Evolutionary conservation across 2,329 filamentous ascomycete genomes (phyloP).

Genomic region (Fusarium scirpi): DNA sequence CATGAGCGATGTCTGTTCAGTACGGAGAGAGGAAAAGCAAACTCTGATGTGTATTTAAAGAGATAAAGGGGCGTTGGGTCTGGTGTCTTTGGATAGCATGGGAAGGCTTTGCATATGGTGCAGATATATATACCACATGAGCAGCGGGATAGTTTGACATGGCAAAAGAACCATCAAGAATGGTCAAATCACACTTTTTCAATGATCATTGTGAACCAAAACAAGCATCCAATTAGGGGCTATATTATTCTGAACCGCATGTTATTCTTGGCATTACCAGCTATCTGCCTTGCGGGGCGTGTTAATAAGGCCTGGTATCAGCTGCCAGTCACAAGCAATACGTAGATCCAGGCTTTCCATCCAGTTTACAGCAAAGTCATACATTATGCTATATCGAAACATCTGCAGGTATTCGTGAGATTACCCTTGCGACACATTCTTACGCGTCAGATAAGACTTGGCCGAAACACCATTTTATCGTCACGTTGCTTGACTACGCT

Average conservation of each 20-base stretch:
- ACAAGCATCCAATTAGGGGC: not conserved
- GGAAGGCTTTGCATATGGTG: conserved; percentile 10
- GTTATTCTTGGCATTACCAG: not conserved
- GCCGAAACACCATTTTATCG: conserved; percentile 9
- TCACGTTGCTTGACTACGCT: conserved; percentile 3
- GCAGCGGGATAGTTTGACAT: not conserved
- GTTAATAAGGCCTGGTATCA: not conserved
- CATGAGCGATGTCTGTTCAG: not conserved
- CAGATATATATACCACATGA: conserved; percentile 24
- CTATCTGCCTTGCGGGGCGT: not conserved
- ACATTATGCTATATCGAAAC: not conserved
- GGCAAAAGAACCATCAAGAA: not conserved
- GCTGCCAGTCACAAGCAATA: not conserved
- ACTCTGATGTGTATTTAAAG: conserved; percentile 1
- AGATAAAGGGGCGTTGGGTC: conserved; percentile 26
- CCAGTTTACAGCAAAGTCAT: not conserved
- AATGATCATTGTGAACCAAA: not conserved
- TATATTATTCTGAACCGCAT: not conserved
- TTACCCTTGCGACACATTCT: conserved; percentile 11
- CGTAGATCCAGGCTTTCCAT: not conserved
- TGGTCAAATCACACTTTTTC: not conserved
- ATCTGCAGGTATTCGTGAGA: not conserved
- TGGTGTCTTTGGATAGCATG: conserved; percentile 25
- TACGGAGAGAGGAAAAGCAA: not conserved
- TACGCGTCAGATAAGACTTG: not conserved